These are phyloP conservation scores for Diaporthe nobilis DNA, from an alignment of 2,329 filamentous ascomycete species.

Conservation along the genomic window DNA sequence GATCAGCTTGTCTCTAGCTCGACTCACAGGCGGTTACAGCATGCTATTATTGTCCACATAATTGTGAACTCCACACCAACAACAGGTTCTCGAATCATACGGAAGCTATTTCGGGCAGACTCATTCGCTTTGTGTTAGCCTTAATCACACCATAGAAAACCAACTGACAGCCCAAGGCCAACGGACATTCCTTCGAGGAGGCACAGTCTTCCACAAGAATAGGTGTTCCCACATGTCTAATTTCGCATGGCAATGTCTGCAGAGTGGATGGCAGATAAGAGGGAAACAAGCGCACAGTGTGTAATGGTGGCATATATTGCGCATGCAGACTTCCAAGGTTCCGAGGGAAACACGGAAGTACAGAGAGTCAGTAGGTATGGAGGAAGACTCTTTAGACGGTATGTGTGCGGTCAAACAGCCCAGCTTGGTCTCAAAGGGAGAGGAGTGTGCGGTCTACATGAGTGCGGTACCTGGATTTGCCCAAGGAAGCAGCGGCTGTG, in stretches of 20 bases:
- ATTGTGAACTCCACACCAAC: background rate
- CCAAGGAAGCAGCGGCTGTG: conserved; percentile 8
- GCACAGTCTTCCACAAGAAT: background rate
- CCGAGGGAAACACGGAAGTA: background rate
- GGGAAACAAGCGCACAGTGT: background rate
- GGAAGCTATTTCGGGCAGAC: conserved; percentile 17
- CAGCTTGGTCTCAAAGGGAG: background rate
- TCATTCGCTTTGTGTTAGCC: background rate
- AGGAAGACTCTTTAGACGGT: background rate
- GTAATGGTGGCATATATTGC: too few species aligned
- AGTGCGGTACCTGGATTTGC: background rate
- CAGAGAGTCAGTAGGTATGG: background rate
- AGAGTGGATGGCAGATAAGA: background rate
- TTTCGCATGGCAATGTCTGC: conserved; percentile 6
- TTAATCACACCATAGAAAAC: conserved; percentile 7
- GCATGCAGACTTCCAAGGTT: background rate
- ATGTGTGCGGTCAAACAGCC: background rate
- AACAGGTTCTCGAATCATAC: conserved; percentile 18
- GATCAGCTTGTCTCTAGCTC: background rate
- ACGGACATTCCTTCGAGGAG: background rate
- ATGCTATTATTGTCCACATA: conserved; percentile 6
- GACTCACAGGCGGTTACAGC: background rate
- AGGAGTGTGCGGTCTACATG: background rate
- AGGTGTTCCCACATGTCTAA: conserved; percentile 4
- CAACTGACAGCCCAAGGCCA: background rate